These are phyloP conservation scores for Hypholoma sublateritium DNA, from an alignment of 768 basidiomycete genomes.

Conservation along the genomic window DNA sequence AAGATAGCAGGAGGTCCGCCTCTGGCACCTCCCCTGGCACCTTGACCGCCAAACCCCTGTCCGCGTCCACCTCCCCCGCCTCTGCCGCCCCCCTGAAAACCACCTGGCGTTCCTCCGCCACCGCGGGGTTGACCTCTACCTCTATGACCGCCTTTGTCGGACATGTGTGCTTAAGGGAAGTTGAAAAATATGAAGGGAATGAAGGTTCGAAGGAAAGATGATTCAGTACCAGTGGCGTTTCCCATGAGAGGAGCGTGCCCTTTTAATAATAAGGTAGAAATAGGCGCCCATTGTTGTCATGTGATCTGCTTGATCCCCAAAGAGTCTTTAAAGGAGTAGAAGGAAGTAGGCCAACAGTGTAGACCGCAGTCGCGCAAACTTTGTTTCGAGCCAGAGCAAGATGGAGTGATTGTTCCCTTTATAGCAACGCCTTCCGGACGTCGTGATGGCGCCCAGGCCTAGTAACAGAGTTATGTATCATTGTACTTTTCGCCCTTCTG, in stretches of 20 bases:
- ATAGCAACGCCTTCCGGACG: too few relatives aligned
- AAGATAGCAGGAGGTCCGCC: conserved; percentile 35
- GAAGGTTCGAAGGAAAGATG: background rate
- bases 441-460: too few relatives aligned
- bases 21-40: conserved; percentile 24
- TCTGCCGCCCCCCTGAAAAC: conserved; percentile 19
- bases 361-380: too few relatives aligned
- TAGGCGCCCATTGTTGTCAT: conserved; percentile 6
- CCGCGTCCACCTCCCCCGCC: conserved; percentile 18
- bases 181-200: background rate
- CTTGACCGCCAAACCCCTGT: conserved; percentile 22
- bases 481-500: too few relatives aligned
- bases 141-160: conserved; percentile 26
- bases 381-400: too few relatives aligned
- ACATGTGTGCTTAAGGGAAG: conserved; percentile 14
- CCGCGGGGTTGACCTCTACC: conserved; percentile 24
- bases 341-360: too few relatives aligned
- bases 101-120: conserved; percentile 21
- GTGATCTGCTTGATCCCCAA: background rate
- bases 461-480: too few relatives aligned
- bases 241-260: background rate
- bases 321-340: too few relatives aligned
- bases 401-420: too few relatives aligned
- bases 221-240: background rate
- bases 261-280: background rate